A percentile compares a stretch with the other conserved stretches of the same genome.
Evolutionary conservation across 345 rosid species (phyloP).

Genomic region (Dipteronia sinensis): DNA sequence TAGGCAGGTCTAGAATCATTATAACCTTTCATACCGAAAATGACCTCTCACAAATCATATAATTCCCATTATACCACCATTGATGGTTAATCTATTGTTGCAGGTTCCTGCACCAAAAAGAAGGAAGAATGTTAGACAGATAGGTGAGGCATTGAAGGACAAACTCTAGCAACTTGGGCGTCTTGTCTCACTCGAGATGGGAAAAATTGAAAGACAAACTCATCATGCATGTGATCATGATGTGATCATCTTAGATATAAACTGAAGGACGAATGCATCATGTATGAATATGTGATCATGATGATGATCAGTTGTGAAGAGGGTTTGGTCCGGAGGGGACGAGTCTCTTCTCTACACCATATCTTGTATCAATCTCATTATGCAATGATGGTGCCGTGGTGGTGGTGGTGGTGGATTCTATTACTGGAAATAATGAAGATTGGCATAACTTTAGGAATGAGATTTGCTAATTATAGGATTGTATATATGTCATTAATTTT

Average conservation of each 20-base stretch:
- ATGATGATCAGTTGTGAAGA: slow-evolving; percentile 53
- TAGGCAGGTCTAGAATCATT: too few relatives aligned
- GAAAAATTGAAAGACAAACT: too few relatives aligned
- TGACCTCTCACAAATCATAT: too few relatives aligned
- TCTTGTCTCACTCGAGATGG: slow-evolving; percentile 97
- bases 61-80: too few relatives aligned
- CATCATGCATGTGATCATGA: too few relatives aligned
- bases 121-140: slow-evolving; percentile 94
- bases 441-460: too few relatives aligned
- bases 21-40: too few relatives aligned
- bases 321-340: slow-evolving; percentile 79
- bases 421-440: too few relatives aligned
- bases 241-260: too few relatives aligned
- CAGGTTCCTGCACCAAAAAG: slow-evolving; percentile 98
- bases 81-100: background rate
- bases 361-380: slow-evolving; percentile 53
- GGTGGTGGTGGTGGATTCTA: slow-evolving; percentile 5
- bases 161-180: slow-evolving; percentile 87
- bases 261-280: background rate
- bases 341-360: slow-evolving; percentile 62
- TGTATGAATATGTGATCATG: too few relatives aligned
- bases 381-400: slow-evolving; percentile 2
- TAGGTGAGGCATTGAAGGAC: slow-evolving; percentile 83
- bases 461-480: too few relatives aligned
- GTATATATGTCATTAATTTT: too few relatives aligned